Evolutionary conservation across 139 green algal species (phyloP).

Genomic region (Mychonastes homosphaera): DNA sequence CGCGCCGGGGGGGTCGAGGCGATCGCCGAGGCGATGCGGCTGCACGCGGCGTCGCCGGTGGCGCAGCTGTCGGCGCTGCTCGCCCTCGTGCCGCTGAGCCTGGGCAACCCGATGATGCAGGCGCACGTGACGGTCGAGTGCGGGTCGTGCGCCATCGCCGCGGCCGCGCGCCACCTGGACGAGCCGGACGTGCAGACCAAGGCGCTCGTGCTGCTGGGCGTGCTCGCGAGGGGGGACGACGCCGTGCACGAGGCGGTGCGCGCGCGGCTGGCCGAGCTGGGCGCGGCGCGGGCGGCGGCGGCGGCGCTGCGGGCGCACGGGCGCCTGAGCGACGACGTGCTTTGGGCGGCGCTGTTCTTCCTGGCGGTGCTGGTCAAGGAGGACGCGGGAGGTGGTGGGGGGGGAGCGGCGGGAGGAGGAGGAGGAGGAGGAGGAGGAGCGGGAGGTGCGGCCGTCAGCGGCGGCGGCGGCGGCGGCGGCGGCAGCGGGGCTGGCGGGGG

Average conservation of each 20-base stretch:
- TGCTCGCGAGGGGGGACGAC: slow-evolving; percentile 44
- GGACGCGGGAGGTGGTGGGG: slow-evolving; percentile 17
- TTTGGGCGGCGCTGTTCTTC: slow-evolving; percentile 42
- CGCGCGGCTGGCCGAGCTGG: slow-evolving; percentile 17
- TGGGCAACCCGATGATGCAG: slow-evolving; percentile 49
- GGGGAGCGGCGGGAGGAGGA: slow-evolving; percentile 4
- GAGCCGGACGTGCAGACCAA: slow-evolving; percentile 51
- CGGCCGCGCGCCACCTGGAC: slow-evolving; percentile 21
- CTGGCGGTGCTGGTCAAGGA: slow-evolving; percentile 44
- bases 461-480: no score
- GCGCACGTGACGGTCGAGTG: slow-evolving; percentile 22
- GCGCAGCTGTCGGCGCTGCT: slow-evolving; percentile 57
- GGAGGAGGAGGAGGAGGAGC: slow-evolving; percentile 17
- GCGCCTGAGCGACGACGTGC: slow-evolving; percentile 34
- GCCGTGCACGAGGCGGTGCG: slow-evolving; percentile 40
- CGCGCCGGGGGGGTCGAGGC: slow-evolving; percentile 43
- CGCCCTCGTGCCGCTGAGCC: slow-evolving; percentile 43
- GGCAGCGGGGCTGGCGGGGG: no score
- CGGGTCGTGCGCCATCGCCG: slow-evolving; percentile 2
- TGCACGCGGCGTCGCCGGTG: slow-evolving; percentile 12
- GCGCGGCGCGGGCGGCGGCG: slow-evolving; percentile 9
- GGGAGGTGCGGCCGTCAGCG: no score
- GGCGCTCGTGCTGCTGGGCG: slow-evolving; percentile 45
- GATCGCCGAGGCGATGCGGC: slow-evolving; percentile 29
- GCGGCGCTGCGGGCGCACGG: slow-evolving; percentile 19